Evolutionary conservation across 331 rosid species (phyloP), one percentile per base, ranked within the genome.

Genomic region (Acacia pycnantha): DNA sequence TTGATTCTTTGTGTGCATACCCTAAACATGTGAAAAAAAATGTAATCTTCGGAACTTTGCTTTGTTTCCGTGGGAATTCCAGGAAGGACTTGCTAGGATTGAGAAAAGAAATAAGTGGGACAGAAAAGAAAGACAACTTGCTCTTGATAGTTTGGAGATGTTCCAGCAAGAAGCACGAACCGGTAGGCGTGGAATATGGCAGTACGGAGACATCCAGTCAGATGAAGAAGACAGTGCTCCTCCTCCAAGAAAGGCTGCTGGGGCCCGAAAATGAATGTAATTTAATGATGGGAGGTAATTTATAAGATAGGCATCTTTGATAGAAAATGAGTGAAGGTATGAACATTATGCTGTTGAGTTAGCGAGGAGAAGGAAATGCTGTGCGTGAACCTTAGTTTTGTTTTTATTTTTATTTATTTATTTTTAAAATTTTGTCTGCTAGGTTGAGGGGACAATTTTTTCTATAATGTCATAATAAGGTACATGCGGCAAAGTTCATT

Each of bases 51-150:
- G 71, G 61, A 82, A 18, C 59, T 41, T 27, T n/a, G 69, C 33
- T 61, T 15, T 50, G 47, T 77, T 74, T 18, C 68, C 24, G 35
- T 86, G 82, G 61, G 79, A 85, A 77, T 88, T 86, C 13, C 92
- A 94, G 99, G 98, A 96, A 80, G 99, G 99, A 73, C 91, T 92
- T 65, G 99, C 95, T 79, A 86, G 92, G 83, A 68, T 82, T 58
- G 99, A 96, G 83, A 96, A 94, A 75, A 92, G 85, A 71, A 94
- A 85, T 50, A 94, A 86, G 87, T 86, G 94, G 97, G 97, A 92
- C 78, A 82, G 77, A 46, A 92, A 88, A 83, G 97, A 94, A 37
- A 86, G 94, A 51, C 90, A 91, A 74, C 22, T 46, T 12, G 97
- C 97, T n/a, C 87, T 92, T 13, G 97, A 88, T 50, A 94, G 86